A percentile compares a stretch with the other conserved stretches of the same genome.
Conservation (phyloP, 768 basidiomycete genomes). For the Podaxis carcinomalis region DNA sequence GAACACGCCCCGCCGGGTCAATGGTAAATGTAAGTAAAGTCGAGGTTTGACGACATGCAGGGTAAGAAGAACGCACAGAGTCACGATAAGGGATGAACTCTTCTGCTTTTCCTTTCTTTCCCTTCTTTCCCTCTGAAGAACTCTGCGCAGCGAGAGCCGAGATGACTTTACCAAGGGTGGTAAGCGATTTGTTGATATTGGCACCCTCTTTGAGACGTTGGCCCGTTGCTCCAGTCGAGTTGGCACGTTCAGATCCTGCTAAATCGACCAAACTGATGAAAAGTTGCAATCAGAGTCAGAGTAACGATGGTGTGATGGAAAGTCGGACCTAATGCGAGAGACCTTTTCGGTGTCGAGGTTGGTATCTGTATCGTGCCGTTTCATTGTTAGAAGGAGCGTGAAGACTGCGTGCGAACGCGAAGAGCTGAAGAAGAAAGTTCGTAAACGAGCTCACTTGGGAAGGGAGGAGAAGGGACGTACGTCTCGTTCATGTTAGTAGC, state of each 20-base stretch:
- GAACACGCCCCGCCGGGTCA: neutral
- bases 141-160: slow-evolving; percentile 79
- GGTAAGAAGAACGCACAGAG: slow-evolving; percentile 55
- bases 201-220: slow-evolving; percentile 96
- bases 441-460: slow-evolving; percentile 4
- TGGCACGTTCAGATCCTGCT: slow-evolving; percentile 95
- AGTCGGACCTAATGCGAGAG: slow-evolving; percentile 86
- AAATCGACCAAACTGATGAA: slow-evolving; percentile 80
- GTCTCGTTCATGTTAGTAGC: slow-evolving; percentile 99
- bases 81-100: slow-evolving; percentile 98
- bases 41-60: neutral
- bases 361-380: slow-evolving; percentile 76
- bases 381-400: slow-evolving; percentile 92
- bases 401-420: slow-evolving; percentile 99
- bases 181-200: slow-evolving; percentile 98
- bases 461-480: slow-evolving; percentile 34
- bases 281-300: neutral
- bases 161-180: slow-evolving; percentile 97
- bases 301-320: neutral
- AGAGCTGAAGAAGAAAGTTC: slow-evolving; percentile 44
- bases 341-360: slow-evolving; percentile 97
- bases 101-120: slow-evolving; percentile 84
- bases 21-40: too few species aligned
- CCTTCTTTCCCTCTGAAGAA: slow-evolving; percentile 67
- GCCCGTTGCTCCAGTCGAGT: slow-evolving; percentile 96